These are phyloP conservation scores for Apiospora rasikravindrae DNA, from an alignment of 2,329 filamentous ascomycete species.

Conservation along the genomic window DNA sequence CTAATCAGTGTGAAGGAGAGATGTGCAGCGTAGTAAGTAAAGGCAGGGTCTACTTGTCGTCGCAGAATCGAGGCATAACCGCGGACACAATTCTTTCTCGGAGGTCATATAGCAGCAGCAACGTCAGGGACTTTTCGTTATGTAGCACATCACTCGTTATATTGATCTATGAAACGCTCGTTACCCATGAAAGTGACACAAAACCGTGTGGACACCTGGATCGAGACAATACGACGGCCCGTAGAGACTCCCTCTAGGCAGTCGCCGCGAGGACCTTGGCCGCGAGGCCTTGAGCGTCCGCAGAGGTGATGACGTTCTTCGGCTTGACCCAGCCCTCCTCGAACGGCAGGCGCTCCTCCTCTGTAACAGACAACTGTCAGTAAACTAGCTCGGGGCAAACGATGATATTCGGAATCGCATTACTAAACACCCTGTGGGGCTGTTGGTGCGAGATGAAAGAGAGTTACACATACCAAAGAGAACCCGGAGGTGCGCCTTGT, in stretches of 20 bases:
- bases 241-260: background rate
- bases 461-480: background rate
- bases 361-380: background rate
- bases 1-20: conserved; percentile 58
- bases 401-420: too few relatives aligned
- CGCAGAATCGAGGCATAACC: background rate
- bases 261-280: background rate
- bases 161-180: background rate
- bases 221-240: background rate
- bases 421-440: too few relatives aligned
- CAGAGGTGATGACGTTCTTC: background rate
- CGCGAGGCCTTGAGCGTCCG: background rate
- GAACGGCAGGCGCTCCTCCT: conserved; percentile 13
- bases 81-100: background rate
- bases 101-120: background rate
- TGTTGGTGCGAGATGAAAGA: background rate
- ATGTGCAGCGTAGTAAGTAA: too few relatives aligned
- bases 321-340: conserved; percentile 3
- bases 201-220: too few relatives aligned
- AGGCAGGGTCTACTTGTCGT: background rate
- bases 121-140: background rate
- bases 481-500: conserved; percentile 17
- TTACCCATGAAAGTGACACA: background rate
- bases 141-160: background rate
- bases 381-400: background rate